Percentiles rank a stretch among this genome's conserved stretches.
Evolutionary conservation across 2,329 filamentous ascomycete species (phyloP).

Genomic region (Arthrobotrys musiformis): DNA sequence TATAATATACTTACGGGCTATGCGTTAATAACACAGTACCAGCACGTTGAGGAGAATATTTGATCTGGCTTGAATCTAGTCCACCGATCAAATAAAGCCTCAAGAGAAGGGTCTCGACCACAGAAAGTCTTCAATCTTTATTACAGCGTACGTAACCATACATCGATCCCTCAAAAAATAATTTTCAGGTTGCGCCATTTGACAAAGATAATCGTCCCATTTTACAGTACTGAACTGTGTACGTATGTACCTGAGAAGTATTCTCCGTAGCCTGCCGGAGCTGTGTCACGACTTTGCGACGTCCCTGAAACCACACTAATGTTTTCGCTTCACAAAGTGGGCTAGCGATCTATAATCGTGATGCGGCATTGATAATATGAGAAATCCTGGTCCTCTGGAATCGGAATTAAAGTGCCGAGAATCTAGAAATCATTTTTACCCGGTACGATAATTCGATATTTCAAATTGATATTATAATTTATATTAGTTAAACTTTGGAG

Average conservation of each 20-base stretch:
- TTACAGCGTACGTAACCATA: not conserved
- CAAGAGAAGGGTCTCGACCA: too few relatives aligned
- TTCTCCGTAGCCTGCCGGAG: slow-evolving; percentile 12
- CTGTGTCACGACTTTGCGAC: slow-evolving; percentile 7
- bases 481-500: too few relatives aligned
- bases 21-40: too few relatives aligned
- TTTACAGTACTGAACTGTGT: not conserved
- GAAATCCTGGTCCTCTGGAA: not conserved
- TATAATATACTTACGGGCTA: too few relatives aligned
- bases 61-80: too few relatives aligned
- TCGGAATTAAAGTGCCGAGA: not conserved
- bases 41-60: too few relatives aligned
- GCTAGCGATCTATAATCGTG: not conserved
- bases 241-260: not conserved
- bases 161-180: not conserved
- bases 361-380: not conserved
- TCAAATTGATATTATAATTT: too few relatives aligned
- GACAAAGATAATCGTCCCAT: not conserved
- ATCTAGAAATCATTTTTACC: too few relatives aligned
- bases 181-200: not conserved
- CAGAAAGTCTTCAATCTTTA: too few relatives aligned
- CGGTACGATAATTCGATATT: not conserved
- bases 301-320: slow-evolving; percentile 23
- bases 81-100: too few relatives aligned
- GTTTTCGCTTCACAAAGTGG: slow-evolving; percentile 3